A percentile compares a stretch with the other conserved stretches of the same genome.
These are phyloP conservation scores for Alternaria rosae DNA, from an alignment of 2,329 filamentous ascomycete genomes.

Conservation along the genomic window DNA sequence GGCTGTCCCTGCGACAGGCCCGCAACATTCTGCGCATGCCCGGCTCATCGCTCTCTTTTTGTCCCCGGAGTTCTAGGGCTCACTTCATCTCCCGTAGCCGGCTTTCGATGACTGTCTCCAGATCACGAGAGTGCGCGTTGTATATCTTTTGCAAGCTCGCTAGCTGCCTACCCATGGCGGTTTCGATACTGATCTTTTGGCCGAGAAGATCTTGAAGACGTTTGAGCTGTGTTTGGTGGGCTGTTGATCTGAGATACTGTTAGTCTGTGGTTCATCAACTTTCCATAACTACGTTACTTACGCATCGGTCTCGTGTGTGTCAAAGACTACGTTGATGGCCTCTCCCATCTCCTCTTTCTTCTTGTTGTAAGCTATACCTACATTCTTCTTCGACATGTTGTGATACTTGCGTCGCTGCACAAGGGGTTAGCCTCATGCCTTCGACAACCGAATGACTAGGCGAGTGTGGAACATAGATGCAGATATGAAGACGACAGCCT, in stretches of 20 bases:
- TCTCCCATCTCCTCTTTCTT: conserved; percentile 16
- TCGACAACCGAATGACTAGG: background rate
- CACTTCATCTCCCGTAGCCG: conserved; percentile 32
- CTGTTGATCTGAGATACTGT: conserved; percentile 23
- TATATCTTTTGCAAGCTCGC: conserved; percentile 25
- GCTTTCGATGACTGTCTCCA: conserved; percentile 29
- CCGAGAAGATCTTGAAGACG: conserved; percentile 33
- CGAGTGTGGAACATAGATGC: background rate
- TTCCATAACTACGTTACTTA: conserved; percentile 25
- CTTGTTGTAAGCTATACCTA: conserved; percentile 30
- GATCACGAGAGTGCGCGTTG: conserved; percentile 29
- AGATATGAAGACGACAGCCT: background rate
- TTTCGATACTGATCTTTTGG: conserved; percentile 35
- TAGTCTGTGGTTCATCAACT: background rate
- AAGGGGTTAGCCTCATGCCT: background rate
- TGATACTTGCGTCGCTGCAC: conserved; percentile 40
- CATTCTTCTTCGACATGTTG: conserved; percentile 20
- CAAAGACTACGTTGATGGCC: conserved; percentile 33
- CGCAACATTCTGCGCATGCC: background rate
- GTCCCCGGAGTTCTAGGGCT: background rate
- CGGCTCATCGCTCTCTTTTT: background rate
- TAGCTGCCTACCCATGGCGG: conserved; percentile 30
- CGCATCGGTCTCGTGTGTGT: conserved; percentile 35
- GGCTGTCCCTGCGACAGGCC: background rate
- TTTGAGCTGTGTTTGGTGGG: conserved; percentile 32